Base-by-base conservation (phyloP, 208 protist genomes). In the Crithidia bombi region DNA sequence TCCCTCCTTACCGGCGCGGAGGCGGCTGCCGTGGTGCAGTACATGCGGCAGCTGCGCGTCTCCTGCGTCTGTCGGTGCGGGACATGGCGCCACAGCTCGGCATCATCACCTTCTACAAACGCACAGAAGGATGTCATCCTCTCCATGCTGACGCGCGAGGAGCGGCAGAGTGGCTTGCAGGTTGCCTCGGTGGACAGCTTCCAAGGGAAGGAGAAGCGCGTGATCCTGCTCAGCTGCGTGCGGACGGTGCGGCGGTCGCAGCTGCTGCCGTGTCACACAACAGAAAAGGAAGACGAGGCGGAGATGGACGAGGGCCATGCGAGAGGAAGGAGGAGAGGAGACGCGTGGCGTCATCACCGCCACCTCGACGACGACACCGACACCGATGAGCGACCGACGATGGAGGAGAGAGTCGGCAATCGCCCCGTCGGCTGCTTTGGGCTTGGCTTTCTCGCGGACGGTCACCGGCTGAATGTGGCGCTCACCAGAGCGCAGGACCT, bases 161-260 rank as follows among this genome's bases (percentile, higher is more conserved):
- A 96, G 67, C 62, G 69, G 28, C 44, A 61, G 5, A 83, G 77
- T 33, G 79, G 73, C n/a, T 23, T 97, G 58, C 83, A 96, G 76
- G 68, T 98, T 9, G 74, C 85, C 9, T 94, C 96, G 1, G 94
- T 98, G 26, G 96, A 98, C 79, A 93, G 90, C 61, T 98, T 97
- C 64, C 94, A 98, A 74, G 96, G 96, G 2, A 90, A 91, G 55
- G 96, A 98, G 78, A 97, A 96, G 90, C 82, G 94, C 56, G 89
- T 96, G 55, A 91, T 98, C 19, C 68, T 98, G 57, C 79, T 98
- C 51, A 97, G 92, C 75, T 96, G 92, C 58, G 92, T 96, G 41
- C 89, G 92, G 19, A 82, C 87, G n/a, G 39, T 51, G 62, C 36
- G 44, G 14, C 25, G 36, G n/a, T 55, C 56, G 84, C 52, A 65